Conservation (phyloP, 192 early-diverging fungal genomes). For the Rhizophagus clarus region DNA sequence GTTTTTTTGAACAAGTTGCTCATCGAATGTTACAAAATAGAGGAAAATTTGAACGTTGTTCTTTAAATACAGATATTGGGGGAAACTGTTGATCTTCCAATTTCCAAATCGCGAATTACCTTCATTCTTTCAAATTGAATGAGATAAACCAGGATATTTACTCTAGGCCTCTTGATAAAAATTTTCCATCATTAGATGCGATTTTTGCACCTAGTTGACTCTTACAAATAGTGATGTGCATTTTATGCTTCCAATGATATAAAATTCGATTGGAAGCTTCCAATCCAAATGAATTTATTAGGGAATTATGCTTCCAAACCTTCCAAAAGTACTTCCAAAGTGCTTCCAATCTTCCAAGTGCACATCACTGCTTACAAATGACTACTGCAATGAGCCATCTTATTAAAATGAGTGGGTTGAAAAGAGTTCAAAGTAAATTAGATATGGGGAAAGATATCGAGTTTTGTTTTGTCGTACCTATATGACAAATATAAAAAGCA, state of each 20-base stretch:
- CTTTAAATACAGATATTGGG: not conserved
- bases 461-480: conserved; percentile 24
- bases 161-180: not conserved
- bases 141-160: not conserved
- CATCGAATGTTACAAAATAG: conserved; percentile 5
- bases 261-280: no score
- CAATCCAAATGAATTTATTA: no score
- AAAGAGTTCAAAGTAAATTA: conserved; percentile 17
- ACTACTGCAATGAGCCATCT: not conserved
- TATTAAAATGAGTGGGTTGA: conserved; percentile 27
- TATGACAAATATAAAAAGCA: not conserved
- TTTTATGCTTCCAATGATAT: no score
- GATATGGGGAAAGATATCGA: not conserved
- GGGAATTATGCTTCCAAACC: no score
- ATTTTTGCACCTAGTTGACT: conserved; percentile 4
- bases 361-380: no score
- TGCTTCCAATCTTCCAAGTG: no score
- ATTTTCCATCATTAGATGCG: conserved; percentile 19
- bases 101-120: not conserved
- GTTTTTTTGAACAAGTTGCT: conserved; percentile 2
- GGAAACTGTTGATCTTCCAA: not conserved
- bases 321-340: no score
- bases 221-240: no score
- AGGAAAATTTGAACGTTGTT: conserved; percentile 9
- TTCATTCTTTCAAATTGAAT: not conserved